Base-by-base conservation (phyloP, 768 basidiomycete species). In the Mycena floridula region DNA sequence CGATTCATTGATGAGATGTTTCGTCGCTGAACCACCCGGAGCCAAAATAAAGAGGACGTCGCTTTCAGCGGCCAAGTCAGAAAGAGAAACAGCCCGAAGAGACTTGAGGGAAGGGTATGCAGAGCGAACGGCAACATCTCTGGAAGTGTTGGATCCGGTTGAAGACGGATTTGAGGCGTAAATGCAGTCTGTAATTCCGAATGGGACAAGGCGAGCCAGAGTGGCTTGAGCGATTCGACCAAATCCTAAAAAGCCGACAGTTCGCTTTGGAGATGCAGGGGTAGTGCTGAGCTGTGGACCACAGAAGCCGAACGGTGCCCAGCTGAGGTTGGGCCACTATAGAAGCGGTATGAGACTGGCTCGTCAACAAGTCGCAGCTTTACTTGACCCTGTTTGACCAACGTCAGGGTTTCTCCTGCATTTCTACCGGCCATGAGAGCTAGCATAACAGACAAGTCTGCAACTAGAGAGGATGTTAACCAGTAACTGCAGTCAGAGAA, bases 341-440 rank as follows among this genome's bases (percentile, higher is more conserved):
- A 24, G 13, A 43, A 40, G 18, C 22, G 28, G 23, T 42, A n/a
- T n/a, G n/a, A n/a, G n/a, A n/a, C n/a, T n/a, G n/a, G n/a, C n/a
- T 9, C 11, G 37, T 38, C n/a, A 30, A 32, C 15, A 32, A 11
- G 28, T 16, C 8, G 12, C 23, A 20, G 44, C 35, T 40, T 9
- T 59, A 82, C 92, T 57, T 77, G 67, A 37, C 89, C 88, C 3
- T 74, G 64, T 57, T 83, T 75, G 15, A 5, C 92, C 89, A 9
- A 92, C 52, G 1, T 68, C 58, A 42, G 74, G 2, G 78, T 77
- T 50, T 80, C 71, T 3, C 81, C 81, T 4, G 71, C 85, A 41
- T 89, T 84, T n/a, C 96, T 76, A 41, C 84, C 76, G 0, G 94
- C 93, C 93, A 97, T 97, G 22, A 99, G 73, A 0, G 82, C 84